These are phyloP conservation scores for Teratosphaeria pseudoeucalypti DNA, from an alignment of 2,329 filamentous ascomycete genomes.

Conservation along the genomic window DNA sequence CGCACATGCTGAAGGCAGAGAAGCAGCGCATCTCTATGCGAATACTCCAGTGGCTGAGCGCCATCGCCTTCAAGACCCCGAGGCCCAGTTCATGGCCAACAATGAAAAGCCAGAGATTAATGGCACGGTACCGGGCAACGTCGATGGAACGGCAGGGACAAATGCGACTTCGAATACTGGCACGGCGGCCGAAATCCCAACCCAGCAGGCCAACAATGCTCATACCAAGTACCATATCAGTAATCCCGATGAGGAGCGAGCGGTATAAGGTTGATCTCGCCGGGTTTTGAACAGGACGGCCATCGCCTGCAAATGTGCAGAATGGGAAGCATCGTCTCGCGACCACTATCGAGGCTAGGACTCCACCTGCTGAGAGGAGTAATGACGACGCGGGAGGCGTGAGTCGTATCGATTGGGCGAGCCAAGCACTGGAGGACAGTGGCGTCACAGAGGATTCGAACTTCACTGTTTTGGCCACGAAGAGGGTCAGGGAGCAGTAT, in stretches of 20 bases:
- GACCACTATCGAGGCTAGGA: neutral
- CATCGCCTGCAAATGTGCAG: conserved; percentile 1
- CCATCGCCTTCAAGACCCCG: neutral
- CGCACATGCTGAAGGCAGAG: conserved; percentile 22
- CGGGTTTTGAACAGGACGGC: neutral
- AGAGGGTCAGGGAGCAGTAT: neutral
- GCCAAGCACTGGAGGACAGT: neutral
- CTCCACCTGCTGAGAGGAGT: neutral
- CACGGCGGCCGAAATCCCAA: neutral
- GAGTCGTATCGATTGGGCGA: neutral
- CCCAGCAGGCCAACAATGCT: neutral
- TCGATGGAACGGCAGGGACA: neutral
- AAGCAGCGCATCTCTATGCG: conserved; percentile 1
- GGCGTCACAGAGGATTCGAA: conserved; percentile 6
- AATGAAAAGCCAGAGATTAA: neutral
- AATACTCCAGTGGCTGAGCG: neutral
- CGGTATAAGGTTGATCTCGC: neutral
- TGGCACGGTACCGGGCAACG: neutral
- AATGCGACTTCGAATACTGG: neutral
- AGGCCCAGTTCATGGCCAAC: neutral
- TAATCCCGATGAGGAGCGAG: neutral
- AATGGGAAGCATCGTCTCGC: neutral
- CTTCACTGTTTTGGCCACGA: conserved; percentile 10
- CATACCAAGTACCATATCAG: neutral
- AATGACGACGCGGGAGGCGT: neutral